Conservation (phyloP, 2,329 filamentous ascomycete genomes). For the Penicillium sp. region DNA sequence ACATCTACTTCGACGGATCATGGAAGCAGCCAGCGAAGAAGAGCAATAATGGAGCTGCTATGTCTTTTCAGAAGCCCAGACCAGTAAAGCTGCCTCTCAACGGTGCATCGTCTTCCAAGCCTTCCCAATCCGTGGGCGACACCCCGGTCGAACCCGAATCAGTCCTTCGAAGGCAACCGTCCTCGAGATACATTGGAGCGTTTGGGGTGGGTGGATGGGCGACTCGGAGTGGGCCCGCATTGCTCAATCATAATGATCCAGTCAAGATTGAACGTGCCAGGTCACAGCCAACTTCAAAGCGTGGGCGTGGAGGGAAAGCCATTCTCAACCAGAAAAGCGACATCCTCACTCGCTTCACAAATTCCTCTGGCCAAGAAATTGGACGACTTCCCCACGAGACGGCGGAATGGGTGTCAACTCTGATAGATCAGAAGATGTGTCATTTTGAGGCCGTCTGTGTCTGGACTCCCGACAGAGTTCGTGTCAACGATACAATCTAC, state of each 20-base stretch:
- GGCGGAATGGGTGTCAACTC: constrained; percentile 84
- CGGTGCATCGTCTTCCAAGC: neutral
- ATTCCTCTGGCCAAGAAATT: constrained; percentile 72
- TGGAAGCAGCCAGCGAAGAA: constrained; percentile 46
- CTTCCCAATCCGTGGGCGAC: neutral
- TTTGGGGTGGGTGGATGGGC: constrained; percentile 92
- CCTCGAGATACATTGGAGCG: constrained; percentile 76
- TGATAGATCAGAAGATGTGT: constrained; percentile 88
- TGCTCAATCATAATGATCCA: constrained; percentile 77
- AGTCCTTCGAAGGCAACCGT: constrained; percentile 40
- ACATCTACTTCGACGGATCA: constrained; percentile 63
- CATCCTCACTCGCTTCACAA: constrained; percentile 88
- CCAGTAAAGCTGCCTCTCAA: constrained; percentile 4
- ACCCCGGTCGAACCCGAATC: constrained; percentile 4
- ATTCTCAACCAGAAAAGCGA: constrained; percentile 65
- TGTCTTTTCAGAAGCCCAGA: constrained; percentile 10
- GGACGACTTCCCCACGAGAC: constrained; percentile 83
- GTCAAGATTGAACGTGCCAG: constrained; percentile 85
- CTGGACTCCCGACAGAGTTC: constrained; percentile 77
- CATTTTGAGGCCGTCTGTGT: constrained; percentile 84
- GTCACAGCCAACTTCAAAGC: constrained; percentile 58
- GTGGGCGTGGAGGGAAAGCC: constrained; percentile 46
- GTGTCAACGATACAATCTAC: constrained; percentile 93
- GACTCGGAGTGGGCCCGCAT: constrained; percentile 71
- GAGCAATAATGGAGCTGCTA: constrained; percentile 8